Base-by-base conservation (phyloP, 108 stramenopile genomes). In the Cyclotella cryptica region DNA sequence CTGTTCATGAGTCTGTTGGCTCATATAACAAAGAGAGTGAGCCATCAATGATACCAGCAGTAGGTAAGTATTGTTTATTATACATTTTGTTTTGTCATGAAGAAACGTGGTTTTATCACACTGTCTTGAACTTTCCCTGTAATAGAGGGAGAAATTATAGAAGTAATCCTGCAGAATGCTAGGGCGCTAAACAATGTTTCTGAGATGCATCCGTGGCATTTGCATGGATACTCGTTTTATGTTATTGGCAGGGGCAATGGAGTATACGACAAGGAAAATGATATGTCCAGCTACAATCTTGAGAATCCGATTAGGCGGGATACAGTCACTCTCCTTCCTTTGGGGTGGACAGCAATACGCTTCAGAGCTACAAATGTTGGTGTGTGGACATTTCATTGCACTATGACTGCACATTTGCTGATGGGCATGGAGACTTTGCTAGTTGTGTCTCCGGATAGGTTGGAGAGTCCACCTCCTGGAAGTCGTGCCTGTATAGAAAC, bases 291-390 rank as follows among this genome's bases (percentile, higher is more conserved):
- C n/a, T 84, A 77, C 84, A 84, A 80, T 72, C 78, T 84, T 30
- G 39, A 66, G 7, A 80, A 84, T 71, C 84, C 84, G 28, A 55
- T 84, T 28, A 35, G 78, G 9, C 67, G 84, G n/a, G 84, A 84
- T 45, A 84, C 84, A 8, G 19, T 57, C 15, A 64, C 61, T 61
- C 42, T 84, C 22, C 78, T 79, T 29, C 84, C 84, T 27, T 60
- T 70, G 45, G 84, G 84, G n/a, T 85, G 80, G 80, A 78, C 80
- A 27, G 84, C 80, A 21, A 41, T 85, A 26, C 69, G 84, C 21
- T 78, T 85, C 53, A 69, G 67, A 27, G 84, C 84, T 45, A 65
- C 73, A 30, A 81, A 85, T 22, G 70, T 76, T 9, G 84, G 84
- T 59, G 80, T 66, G 5, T 85, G 84, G 84, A 29, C 68, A 1